Conservation (phyloP, 495 filamentous ascomycete species). For the Penicillium lividum region DNA sequence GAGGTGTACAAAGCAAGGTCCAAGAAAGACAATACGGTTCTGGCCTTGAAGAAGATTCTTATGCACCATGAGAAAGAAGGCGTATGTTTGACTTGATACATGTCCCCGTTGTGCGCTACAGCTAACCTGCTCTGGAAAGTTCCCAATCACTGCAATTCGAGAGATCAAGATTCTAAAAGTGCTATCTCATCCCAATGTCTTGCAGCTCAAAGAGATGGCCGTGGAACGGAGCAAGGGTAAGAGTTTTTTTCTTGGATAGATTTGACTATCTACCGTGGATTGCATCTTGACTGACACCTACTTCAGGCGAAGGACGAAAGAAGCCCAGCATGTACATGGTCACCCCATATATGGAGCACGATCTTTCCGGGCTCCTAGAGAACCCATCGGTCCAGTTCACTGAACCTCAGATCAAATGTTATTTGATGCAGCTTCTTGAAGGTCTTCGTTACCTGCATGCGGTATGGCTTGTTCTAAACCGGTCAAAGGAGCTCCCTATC, state of each 20-base stretch:
- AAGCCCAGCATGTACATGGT: constrained; percentile 97
- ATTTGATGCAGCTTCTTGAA: constrained; percentile 90
- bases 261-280: neutral
- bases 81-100: constrained; percentile 44
- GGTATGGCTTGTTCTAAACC: constrained; percentile 34
- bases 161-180: constrained; percentile 98
- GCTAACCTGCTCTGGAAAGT: constrained; percentile 46
- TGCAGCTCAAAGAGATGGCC: constrained; percentile 92
- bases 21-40: constrained; percentile 66
- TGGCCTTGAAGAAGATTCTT: constrained; percentile 93
- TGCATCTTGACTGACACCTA: constrained; percentile 18
- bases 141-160: constrained; percentile 94
- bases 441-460: constrained; percentile 88
- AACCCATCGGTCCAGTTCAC: constrained; percentile 87
- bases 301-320: constrained; percentile 71
- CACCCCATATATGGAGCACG: constrained; percentile 98
- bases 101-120: neutral
- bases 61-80: constrained; percentile 98
- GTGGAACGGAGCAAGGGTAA: constrained; percentile 75
- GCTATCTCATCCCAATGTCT: constrained; percentile 83
- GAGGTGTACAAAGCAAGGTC: constrained; percentile 91
- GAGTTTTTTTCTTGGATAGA: constrained; percentile 9
- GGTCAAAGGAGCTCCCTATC: constrained; percentile 13
- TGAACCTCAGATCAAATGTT: constrained; percentile 94
- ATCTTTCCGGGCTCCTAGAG: constrained; percentile 91